Base-by-base conservation (phyloP, 768 basidiomycete genomes). In the Suillus luteus region DNA sequence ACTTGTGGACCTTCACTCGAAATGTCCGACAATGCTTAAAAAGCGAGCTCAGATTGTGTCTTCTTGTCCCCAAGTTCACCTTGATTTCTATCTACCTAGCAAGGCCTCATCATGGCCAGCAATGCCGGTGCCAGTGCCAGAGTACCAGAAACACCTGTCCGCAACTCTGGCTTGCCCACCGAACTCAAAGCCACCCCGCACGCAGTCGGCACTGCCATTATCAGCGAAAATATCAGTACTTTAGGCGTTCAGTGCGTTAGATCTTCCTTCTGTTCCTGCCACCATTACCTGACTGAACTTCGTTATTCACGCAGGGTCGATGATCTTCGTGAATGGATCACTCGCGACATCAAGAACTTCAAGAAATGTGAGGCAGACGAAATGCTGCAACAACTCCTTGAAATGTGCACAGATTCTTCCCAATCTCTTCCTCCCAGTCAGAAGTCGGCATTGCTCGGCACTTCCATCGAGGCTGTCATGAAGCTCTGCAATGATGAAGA, bases 311-410 rank as follows among this genome's bases (percentile, higher is more conserved):
- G 15, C 27, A 61, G 60, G 0, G 27, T 61, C 9, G 2, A 3
- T 19, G 60, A 51, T n/a, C 15, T 61, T 12, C 37, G 51, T 15
- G 51, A 31, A 27, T 57, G 22, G 35, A 61, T 61, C 15, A 33
- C 17, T 10, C 60, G 52, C 2, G 60, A 61, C 7, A n/a, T 61
- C 60, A 24, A 40, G 22, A 35, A 61, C 31, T 37, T n/a, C 35
- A 22, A 10, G 51, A 11, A 12, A 37, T 61, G 33, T 11, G 22
- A 2, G 3, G 35, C n/a, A 10, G 60, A 61, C 60, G 6, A 19
- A 46, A 61, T 61, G 48, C 60, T 52, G 14, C 27, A 61, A 19
- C 27, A 2, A 14, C 60, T 61, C 17, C 48, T 61, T 38, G 48
- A 61, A 48, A 48, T 15, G 17, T 61, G 60, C 27, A 11, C 17